Evolutionary conservation across 345 rosid genomes (phyloP).

Genomic region (Brassica rapa): DNA sequence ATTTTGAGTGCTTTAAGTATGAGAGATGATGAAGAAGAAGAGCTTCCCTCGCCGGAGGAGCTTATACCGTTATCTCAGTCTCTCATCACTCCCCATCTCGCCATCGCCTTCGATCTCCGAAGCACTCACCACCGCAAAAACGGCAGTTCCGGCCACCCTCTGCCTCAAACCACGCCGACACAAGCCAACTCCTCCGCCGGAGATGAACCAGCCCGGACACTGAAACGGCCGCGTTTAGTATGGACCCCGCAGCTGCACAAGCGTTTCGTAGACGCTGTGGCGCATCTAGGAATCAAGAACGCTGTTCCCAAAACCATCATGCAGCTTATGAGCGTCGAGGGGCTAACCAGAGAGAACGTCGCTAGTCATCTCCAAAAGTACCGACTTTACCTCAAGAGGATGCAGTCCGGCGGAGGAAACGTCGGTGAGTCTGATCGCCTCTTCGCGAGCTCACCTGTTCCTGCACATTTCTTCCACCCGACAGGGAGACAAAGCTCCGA

Average conservation of each 20-base stretch:
- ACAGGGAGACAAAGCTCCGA: constrained; percentile 61
- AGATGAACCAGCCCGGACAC: constrained; percentile 70
- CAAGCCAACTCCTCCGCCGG: constrained; percentile 59
- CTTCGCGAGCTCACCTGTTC: constrained; percentile 88
- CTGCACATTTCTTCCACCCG: constrained; percentile 78
- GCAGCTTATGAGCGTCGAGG: constrained; percentile 89
- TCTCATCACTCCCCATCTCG: constrained; percentile 89
- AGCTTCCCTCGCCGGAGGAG: constrained; percentile 84
- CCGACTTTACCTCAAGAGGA: constrained; percentile 65
- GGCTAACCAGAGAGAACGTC: constrained; percentile 78
- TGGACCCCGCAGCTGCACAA: constrained; percentile 92
- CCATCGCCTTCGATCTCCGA: constrained; percentile 80
- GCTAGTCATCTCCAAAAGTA: constrained; percentile 87
- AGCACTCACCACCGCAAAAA: constrained; percentile 30
- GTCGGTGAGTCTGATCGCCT: constrained; percentile 69
- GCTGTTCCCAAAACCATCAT: constrained; percentile 89
- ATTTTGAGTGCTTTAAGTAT: constrained; percentile 29
- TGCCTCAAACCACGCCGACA: constrained; percentile 37
- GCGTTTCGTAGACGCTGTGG: constrained; percentile 82
- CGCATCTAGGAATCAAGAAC: constrained; percentile 82
- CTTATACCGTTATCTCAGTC: constrained; percentile 85
- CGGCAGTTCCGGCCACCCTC: constrained; percentile 24
- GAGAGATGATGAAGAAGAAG: constrained; percentile 89
- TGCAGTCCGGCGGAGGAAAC: constrained; percentile 62
- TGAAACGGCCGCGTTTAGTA: constrained; percentile 77